Evolutionary conservation across 257 asterid genomes (phyloP), one percentile per base, ranked within the genome.

Genomic region (Solanum sitiens): DNA sequence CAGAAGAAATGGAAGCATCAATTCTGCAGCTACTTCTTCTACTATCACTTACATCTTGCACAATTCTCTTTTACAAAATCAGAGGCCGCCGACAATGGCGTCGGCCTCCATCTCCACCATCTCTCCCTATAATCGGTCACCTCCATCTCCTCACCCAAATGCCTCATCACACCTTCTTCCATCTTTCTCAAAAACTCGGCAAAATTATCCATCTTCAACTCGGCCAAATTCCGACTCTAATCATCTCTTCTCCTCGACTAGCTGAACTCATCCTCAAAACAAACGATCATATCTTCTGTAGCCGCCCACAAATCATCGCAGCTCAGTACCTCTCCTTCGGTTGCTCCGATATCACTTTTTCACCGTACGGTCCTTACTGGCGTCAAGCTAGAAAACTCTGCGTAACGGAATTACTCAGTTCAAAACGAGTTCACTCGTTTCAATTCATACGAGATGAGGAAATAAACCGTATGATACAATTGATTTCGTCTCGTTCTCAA

Each of bases 301-400:
- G 86, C 88, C 90, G 93, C 6, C 92, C 93, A 18, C 90, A 88
- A 25, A 87, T 89, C 86, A 32, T 89, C 8, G 84, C 92, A 7
- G 93, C 92, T 80, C 89, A 88, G 75, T 88, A 87, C 89, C 87
- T 89, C 7, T 88, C 93, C 16, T 91, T 89, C 42, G 91, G 90
- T 14, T 89, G 92, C 76, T 91, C 93, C 0, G 93, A 91, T 45
- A 77, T 91, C 70, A 91, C 92, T 3, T 91, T 89, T 86, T 89
- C 92, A 70, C 86, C 77, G 12, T 89, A 91, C 89, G 92, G 93
- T 12, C 92, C 93, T 1, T 91, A 91, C 16, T 91, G 93, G 93
- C 91, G 93, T 4, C 92, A 91, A 59, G 90, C 87, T 4, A 88
- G 92, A 47, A 91, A 87, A 33, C 70, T 91, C 53, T 91, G 92